Evolutionary conservation across 176 grass and related monocot species (phyloP).

Genomic region (Tillandsia fasciculata): DNA sequence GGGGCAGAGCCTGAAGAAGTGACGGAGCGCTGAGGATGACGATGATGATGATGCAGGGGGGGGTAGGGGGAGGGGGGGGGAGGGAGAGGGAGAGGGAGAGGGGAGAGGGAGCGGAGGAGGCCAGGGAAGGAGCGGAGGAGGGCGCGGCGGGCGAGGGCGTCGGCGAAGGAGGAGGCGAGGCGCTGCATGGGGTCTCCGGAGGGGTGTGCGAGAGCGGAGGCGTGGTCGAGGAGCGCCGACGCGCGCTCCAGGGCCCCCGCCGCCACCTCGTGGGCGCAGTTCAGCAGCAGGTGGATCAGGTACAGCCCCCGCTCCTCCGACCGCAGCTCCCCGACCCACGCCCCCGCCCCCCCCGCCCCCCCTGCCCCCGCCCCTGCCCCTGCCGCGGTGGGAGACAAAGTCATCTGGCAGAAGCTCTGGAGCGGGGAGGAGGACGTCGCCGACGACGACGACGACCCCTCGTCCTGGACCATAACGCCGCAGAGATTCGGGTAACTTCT

Average conservation of each 20-base stretch:
- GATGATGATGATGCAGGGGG: constrained; percentile 37
- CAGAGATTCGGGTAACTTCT: neutral
- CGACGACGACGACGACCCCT: constrained; percentile 47
- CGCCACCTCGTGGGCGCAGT: constrained; percentile 52
- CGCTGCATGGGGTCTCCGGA: constrained; percentile 98
- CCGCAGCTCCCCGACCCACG: constrained; percentile 45
- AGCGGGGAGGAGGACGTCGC: constrained; percentile 57
- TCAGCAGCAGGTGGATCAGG: constrained; percentile 85
- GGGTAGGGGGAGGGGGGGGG: neutral
- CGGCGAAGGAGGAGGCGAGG: constrained; percentile 52
- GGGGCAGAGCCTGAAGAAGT: constrained; percentile 84
- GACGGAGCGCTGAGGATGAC: constrained; percentile 30
- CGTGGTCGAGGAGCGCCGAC: constrained; percentile 64
- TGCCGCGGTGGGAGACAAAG: neutral
- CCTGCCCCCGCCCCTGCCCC: neutral
- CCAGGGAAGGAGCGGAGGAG: constrained; percentile 64
- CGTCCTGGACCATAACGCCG: constrained; percentile 54
- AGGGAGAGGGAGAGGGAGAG: neutral
- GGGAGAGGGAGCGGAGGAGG: constrained; percentile 46
- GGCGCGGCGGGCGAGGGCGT: constrained; percentile 61
- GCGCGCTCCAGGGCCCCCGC: constrained; percentile 48
- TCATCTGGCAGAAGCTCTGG: constrained; percentile 27
- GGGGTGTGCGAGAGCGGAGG: constrained; percentile 43
- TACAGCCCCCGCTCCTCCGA: constrained; percentile 91
- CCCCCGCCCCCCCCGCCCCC: constrained; percentile 17